These are phyloP conservation scores for Coemansia guatemalensis DNA, from an alignment of 192 early-diverging fungal genomes.

Conservation along the genomic window DNA sequence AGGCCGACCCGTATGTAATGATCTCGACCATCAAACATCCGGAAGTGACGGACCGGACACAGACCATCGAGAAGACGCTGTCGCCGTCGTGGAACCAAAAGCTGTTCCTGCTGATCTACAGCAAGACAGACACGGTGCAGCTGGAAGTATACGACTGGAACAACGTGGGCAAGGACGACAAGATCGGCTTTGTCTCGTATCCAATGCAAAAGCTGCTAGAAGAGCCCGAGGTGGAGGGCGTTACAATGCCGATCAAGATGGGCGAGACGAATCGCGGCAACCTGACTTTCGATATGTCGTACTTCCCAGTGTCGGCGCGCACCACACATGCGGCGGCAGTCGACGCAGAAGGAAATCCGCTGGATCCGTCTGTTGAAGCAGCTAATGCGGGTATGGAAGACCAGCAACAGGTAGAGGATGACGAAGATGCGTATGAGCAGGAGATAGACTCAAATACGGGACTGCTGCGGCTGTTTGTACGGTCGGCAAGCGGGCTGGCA, in stretches of 20 bases:
- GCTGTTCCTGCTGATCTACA: constrained; percentile 71
- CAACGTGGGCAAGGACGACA: constrained; percentile 68
- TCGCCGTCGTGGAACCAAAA: constrained; percentile 90
- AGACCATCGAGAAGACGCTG: constrained; percentile 67
- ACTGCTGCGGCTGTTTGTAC: constrained; percentile 65
- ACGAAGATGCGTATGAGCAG: constrained; percentile 50
- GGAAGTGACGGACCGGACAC: constrained; percentile 62
- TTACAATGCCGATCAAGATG: constrained; percentile 50
- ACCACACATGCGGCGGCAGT: constrained; percentile 43
- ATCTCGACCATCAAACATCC: constrained; percentile 71
- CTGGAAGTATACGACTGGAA: constrained; percentile 86
- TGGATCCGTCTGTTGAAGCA: constrained; percentile 45
- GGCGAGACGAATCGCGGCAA: constrained; percentile 48
- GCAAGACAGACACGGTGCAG: constrained; percentile 68
- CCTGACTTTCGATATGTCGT: constrained; percentile 48
- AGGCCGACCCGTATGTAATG: constrained; percentile 83
- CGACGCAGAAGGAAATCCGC: constrained; percentile 37
- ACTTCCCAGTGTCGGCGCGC: constrained; percentile 45
- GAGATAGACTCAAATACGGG: constrained; percentile 65
- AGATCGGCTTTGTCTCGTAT: constrained; percentile 50
- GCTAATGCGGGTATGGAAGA: constrained; percentile 23
- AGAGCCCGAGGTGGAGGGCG: constrained; percentile 50
- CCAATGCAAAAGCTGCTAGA: constrained; percentile 54
- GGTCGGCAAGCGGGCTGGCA: constrained; percentile 67
- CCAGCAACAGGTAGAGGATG: constrained; percentile 22